Percentiles rank a stretch among this genome's conserved stretches.
Conservation (phyloP, 192 early-diverging fungal species). For the Coemansia sp. region DNA sequence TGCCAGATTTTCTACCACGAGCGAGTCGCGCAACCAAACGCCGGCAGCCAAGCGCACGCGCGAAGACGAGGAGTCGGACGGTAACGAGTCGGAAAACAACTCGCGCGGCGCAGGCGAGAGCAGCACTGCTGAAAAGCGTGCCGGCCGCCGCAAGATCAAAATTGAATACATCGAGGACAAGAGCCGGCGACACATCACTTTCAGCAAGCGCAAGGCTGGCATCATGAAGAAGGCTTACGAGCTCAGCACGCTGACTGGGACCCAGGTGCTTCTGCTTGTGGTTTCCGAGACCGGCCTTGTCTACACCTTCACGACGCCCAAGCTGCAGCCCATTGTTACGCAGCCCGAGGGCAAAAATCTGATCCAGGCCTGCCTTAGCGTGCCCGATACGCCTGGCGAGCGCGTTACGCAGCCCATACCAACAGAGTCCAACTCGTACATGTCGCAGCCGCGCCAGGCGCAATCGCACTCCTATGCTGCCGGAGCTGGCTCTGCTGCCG, state of each 20-base stretch:
- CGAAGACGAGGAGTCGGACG: slow-evolving; percentile 64
- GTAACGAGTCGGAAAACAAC: slow-evolving; percentile 58
- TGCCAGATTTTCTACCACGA: slow-evolving; percentile 26
- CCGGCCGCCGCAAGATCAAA: slow-evolving; percentile 90
- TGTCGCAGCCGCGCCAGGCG: slow-evolving; percentile 45
- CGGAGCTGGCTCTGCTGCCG: slow-evolving; percentile 7
- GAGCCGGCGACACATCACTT: slow-evolving; percentile 88
- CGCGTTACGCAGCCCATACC: slow-evolving; percentile 41
- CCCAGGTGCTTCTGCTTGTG: slow-evolving; percentile 87
- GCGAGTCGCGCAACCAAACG: slow-evolving; percentile 48
- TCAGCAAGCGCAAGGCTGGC: slow-evolving; percentile 92
- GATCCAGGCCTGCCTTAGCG: slow-evolving; percentile 89
- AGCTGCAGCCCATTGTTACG: slow-evolving; percentile 89
- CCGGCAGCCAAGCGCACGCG: slow-evolving; percentile 42
- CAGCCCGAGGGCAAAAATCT: slow-evolving; percentile 88
- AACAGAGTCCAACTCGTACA: slow-evolving; percentile 51
- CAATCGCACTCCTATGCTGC: not conserved
- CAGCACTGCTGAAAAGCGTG: slow-evolving; percentile 55
- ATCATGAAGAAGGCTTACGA: slow-evolving; percentile 99
- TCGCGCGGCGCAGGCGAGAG: slow-evolving; percentile 35
- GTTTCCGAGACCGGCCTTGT: slow-evolving; percentile 94
- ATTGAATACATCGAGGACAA: slow-evolving; percentile 96
- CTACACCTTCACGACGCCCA: slow-evolving; percentile 92
- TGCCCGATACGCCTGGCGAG: slow-evolving; percentile 64
- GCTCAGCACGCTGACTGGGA: slow-evolving; percentile 88